Evolutionary conservation across 2,329 filamentous ascomycete species (phyloP).

Genomic region (Xylariales sp.): DNA sequence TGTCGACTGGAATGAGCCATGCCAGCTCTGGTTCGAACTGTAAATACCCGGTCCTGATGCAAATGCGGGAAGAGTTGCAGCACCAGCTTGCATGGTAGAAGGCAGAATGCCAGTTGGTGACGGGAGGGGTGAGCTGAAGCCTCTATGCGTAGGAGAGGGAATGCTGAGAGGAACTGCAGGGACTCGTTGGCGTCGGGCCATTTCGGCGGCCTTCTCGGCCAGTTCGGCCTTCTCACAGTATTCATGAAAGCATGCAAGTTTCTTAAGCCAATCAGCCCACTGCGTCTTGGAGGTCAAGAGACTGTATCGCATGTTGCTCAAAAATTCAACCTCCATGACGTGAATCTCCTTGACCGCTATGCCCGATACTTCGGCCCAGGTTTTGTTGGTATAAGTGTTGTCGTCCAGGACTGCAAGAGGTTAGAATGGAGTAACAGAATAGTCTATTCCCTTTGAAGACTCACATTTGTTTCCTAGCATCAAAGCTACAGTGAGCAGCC

Average conservation of each 20-base stretch:
- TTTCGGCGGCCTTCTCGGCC: constrained; percentile 14
- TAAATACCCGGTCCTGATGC: constrained; percentile 33
- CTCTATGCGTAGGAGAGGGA: constrained; percentile 35
- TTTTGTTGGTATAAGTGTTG: constrained; percentile 99
- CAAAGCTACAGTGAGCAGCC: constrained; percentile 85
- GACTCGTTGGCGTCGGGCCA: constrained; percentile 21
- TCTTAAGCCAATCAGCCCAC: constrained; percentile 84
- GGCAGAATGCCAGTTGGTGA: constrained; percentile 41
- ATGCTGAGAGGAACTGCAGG: constrained; percentile 29
- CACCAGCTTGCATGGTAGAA: constrained; percentile 24
- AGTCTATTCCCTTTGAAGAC: constrained; percentile 30
- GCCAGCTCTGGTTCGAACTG: constrained; percentile 30
- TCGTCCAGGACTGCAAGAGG: constrained; percentile 75
- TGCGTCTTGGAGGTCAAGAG: constrained; percentile 80
- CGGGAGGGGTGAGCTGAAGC: constrained; percentile 40
- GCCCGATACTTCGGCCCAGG: constrained; percentile 95
- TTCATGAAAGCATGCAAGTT: constrained; percentile 75
- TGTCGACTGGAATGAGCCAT: constrained; percentile 30
- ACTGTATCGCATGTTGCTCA: constrained; percentile 97
- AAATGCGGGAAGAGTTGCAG: constrained; percentile 32
- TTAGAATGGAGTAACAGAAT: not conserved
- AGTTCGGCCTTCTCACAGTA: constrained; percentile 71
- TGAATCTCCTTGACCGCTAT: constrained; percentile 95
- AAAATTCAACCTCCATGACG: constrained; percentile 99
- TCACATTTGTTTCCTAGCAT: constrained; percentile 97